phyloP scores from a whole-genome alignment of 2,329 filamentous ascomycete genomes.

The Exophiala dermatitidis region DNA sequence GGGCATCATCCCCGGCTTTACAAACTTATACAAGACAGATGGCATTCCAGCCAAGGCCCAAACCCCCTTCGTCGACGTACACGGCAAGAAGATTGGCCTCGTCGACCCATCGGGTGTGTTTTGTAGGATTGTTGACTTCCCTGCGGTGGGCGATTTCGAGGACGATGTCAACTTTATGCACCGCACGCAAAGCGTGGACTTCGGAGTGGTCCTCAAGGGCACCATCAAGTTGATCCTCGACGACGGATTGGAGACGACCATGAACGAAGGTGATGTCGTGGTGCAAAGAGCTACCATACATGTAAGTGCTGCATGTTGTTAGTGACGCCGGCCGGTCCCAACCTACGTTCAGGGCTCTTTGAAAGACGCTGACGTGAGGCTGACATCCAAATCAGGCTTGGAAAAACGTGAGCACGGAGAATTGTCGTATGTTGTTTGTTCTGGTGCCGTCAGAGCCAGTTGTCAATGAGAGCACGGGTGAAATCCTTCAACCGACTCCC shows the following conservation, averaged over 20 bases:
- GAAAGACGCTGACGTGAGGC: background rate
- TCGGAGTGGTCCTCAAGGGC: conserved; percentile 30
- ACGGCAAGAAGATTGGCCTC: conserved; percentile 27
- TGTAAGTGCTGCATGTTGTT: conserved; percentile 6
- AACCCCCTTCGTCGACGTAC: conserved; percentile 26
- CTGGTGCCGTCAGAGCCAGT: conserved; percentile 22
- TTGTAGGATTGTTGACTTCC: conserved; percentile 29
- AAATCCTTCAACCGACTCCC: conserved; percentile 12
- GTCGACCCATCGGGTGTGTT: conserved; percentile 22
- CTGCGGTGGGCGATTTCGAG: conserved; percentile 14
- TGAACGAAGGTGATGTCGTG: conserved; percentile 29
- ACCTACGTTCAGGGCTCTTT: background rate
- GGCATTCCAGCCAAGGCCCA: conserved; percentile 26
- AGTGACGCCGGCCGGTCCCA: background rate
- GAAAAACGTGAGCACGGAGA: conserved; percentile 19
- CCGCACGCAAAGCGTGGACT: conserved; percentile 29
- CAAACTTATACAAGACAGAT: conserved; percentile 27
- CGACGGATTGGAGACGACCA: conserved; percentile 27
- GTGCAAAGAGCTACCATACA: conserved; percentile 28
- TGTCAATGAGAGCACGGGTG: conserved; percentile 17
- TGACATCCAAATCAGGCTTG: conserved; percentile 12
- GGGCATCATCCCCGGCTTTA: conserved; percentile 27
- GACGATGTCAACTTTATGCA: conserved; percentile 25
- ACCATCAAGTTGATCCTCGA: conserved; percentile 30
- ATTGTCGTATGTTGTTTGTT: conserved; percentile 24